Evolutionary conservation across 352 stramenopile genomes (phyloP).

Genomic region (Phytopythium montanum): DNA sequence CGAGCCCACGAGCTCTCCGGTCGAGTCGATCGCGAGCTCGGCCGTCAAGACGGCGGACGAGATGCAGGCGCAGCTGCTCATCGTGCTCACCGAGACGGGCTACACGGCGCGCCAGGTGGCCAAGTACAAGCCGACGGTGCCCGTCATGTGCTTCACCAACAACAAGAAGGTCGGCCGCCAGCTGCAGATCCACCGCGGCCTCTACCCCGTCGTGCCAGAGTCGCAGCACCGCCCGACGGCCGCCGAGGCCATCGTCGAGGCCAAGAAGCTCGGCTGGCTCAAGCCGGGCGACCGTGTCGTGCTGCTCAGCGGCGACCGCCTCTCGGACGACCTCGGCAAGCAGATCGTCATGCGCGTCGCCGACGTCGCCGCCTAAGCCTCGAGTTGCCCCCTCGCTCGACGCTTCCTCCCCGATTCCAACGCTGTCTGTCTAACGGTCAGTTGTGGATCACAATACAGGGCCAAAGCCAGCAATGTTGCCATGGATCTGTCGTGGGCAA

Average conservation of each 20-base stretch:
- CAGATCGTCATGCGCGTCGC: slow-evolving; percentile 84
- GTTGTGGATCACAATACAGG: not conserved
- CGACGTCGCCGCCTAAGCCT: slow-evolving; percentile 64
- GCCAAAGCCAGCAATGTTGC: not conserved
- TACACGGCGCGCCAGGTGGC: slow-evolving; percentile 80
- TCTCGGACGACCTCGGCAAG: slow-evolving; percentile 75
- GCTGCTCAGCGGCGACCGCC: slow-evolving; percentile 75
- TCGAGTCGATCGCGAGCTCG: slow-evolving; percentile 84
- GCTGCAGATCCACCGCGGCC: slow-evolving; percentile 88
- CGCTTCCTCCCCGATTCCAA: not conserved
- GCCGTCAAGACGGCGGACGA: slow-evolving; percentile 84
- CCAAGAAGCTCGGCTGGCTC: slow-evolving; percentile 91
- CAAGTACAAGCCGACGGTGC: slow-evolving; percentile 91
- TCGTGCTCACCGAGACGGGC: slow-evolving; percentile 81
- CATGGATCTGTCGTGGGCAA: not conserved
- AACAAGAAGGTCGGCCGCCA: slow-evolving; percentile 88
- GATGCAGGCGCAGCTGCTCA: slow-evolving; percentile 82
- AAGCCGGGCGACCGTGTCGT: slow-evolving; percentile 88
- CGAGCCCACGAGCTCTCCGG: slow-evolving; percentile 51
- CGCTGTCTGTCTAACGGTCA: not conserved
- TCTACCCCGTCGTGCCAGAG: slow-evolving; percentile 70
- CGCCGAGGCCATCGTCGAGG: slow-evolving; percentile 85
- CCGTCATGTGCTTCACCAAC: slow-evolving; percentile 89
- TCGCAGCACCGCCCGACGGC: slow-evolving; percentile 55
- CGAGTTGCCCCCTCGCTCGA: too few species aligned